phyloP scores from a whole-genome alignment of 805 yeast genomes.

The Lipomyces oligophaga region DNA sequence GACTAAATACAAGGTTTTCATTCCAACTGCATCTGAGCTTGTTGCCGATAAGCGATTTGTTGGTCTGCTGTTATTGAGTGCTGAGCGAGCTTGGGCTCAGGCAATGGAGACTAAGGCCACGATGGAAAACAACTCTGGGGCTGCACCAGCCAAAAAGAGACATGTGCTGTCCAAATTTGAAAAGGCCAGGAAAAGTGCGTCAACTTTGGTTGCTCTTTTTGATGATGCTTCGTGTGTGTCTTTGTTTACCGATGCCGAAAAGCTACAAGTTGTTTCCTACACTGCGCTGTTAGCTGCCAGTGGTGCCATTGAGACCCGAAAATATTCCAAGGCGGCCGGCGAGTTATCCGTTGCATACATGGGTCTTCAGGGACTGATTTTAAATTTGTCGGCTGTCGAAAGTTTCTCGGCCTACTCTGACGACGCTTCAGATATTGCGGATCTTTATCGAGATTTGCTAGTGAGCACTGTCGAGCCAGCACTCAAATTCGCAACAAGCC shows the following conservation, averaged over 20 bases:
- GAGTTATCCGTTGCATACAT: constrained; percentile 60
- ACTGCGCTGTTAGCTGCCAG: constrained; percentile 52
- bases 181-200: constrained; percentile 46
- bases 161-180: constrained; percentile 64
- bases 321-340: constrained; percentile 53
- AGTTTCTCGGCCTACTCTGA: constrained; percentile 13
- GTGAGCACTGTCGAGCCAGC: constrained; percentile 64
- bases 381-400: constrained; percentile 31
- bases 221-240: constrained; percentile 3
- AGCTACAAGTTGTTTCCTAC: constrained; percentile 31
- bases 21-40: constrained; percentile 50
- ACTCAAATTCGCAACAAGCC: constrained; percentile 43
- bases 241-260: constrained; percentile 27
- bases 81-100: constrained; percentile 72
- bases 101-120: constrained; percentile 58
- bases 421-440: constrained; percentile 29
- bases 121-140: constrained; percentile 13
- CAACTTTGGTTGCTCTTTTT: constrained; percentile 1
- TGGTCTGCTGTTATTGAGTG: constrained; percentile 55
- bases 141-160: constrained; percentile 41
- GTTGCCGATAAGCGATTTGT: constrained; percentile 52
- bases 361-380: constrained; percentile 52
- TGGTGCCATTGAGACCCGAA: constrained; percentile 49
- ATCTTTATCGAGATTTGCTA: constrained; percentile 51
- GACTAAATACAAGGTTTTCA: constrained; percentile 42